Base-by-base conservation (phyloP, 768 basidiomycete species). In the Podaxis sp. region DNA sequence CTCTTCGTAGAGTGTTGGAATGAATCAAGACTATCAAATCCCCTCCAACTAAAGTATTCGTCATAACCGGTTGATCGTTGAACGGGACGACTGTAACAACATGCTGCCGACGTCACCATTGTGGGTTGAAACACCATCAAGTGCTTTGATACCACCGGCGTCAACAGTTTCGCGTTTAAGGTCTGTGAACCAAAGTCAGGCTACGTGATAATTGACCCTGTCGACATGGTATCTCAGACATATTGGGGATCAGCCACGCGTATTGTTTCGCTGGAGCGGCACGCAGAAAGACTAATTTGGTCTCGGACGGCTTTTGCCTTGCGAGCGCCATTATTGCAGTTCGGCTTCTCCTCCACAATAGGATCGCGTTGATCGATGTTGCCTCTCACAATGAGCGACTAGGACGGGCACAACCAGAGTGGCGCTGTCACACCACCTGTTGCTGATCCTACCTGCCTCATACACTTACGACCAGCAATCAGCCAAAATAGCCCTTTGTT, bases 391-490 rank as follows among this genome's bases (percentile, higher is more conserved):
- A 33, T 33, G 40, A 17, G 40, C 41, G 41, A n/a, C 13, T n/a
- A n/a, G 25, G 8, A 50, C 12, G 9, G 24, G 22, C 22, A 50
- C 24, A 11, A 24, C 7, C 19, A 38, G 40, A 25, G 17, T n/a
- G 11, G 24, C 6, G 27, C 55, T 15, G 55, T 11, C 22, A 55
- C 54, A 15, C 33, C 15, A 47, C 46, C 46, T 17, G n/a, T 58
- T n/a, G 15, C 46, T 58, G 27, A 47, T 49, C 15, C 17, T 22
- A 29, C 54, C 19, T 27, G 7, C 29, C 29, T 58, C 57, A 19
- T 19, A 58, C 57, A 58, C n/a, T 58, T 58, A 58, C 43, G 36
- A 37, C 47, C 57, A 58, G 29, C 43, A 58, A 49, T 25, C 13
- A 19, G 57, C 19, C 5, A 17, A 43, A 56, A 24, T 15, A 25